A percentile compares a stretch with the other conserved stretches of the same genome.
phyloP scores from a whole-genome alignment of 331 rosid genomes.

The Malus hybrid region DNA sequence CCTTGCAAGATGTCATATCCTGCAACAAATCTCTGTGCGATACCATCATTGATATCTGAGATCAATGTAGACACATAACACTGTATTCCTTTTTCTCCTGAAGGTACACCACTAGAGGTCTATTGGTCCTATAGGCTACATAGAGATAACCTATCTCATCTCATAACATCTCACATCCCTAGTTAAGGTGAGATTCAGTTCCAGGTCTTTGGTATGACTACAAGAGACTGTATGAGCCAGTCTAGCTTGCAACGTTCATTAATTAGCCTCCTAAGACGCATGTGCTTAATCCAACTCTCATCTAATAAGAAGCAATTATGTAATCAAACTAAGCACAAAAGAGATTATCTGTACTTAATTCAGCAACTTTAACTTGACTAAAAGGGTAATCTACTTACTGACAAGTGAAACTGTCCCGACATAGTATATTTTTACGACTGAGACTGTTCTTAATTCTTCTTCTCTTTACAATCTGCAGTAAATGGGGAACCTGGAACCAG shows the following conservation, averaged over 20 bases:
- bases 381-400: slow-evolving; percentile 55
- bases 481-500: slow-evolving; percentile 73
- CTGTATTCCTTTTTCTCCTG: not conserved
- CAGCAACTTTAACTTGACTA: not conserved
- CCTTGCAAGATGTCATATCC: not conserved
- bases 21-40: not conserved
- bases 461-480: slow-evolving; percentile 89
- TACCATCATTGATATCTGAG: not conserved
- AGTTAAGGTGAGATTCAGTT: not conserved
- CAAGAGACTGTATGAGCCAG: not conserved
- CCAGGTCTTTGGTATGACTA: not conserved
- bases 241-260: not conserved
- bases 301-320: not conserved
- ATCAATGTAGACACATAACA: not conserved
- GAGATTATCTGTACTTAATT: not conserved
- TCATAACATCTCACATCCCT: not conserved
- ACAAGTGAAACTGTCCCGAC: slow-evolving; percentile 79
- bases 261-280: not conserved
- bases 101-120: not conserved
- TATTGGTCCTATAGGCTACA: not conserved
- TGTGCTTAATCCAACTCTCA: not conserved
- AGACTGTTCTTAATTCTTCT: slow-evolving; percentile 62
- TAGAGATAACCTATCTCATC: not conserved
- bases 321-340: not conserved
- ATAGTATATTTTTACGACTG: slow-evolving; percentile 79